Conservation (phyloP, 176 grass and related monocot species). For the Saccharum spontaneum region DNA sequence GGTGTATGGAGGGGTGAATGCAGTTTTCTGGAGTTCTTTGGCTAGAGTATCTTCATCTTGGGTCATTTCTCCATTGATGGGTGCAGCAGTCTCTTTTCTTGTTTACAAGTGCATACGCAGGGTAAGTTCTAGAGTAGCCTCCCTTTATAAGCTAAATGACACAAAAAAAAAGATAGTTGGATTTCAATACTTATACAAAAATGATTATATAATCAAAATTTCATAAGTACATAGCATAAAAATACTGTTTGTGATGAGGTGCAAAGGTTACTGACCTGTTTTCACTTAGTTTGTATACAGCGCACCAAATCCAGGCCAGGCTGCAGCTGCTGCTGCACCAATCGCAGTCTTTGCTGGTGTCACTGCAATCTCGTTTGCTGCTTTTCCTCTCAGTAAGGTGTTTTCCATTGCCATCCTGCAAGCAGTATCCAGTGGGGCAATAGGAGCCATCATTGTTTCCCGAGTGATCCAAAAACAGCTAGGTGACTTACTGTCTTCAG, state of each 20-base stretch:
- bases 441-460: conserved; percentile 81
- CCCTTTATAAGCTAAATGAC: conserved; percentile 26
- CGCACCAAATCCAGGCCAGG: conserved; percentile 95
- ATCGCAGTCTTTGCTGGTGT: conserved; percentile 91
- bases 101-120: conserved; percentile 98
- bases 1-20: conserved; percentile 71
- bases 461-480: conserved; percentile 69
- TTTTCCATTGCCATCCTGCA: conserved; percentile 60
- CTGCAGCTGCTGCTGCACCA: conserved; percentile 87
- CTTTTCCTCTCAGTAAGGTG: conserved; percentile 80
- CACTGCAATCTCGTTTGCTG: conserved; percentile 81
- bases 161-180: conserved; percentile 10
- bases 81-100: conserved; percentile 82
- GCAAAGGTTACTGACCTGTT: conserved; percentile 11
- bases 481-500: conserved; percentile 75
- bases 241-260: not conserved
- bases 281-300: conserved; percentile 91
- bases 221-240: conserved; percentile 18
- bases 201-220: not conserved
- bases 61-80: conserved; percentile 93
- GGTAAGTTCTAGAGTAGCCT: conserved; percentile 48
- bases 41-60: conserved; percentile 95
- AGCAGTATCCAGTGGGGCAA: conserved; percentile 73
- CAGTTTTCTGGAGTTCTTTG: conserved; percentile 93
- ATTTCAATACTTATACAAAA: not conserved